These are phyloP conservation scores for Colletotrichum phormii DNA, from an alignment of 2,329 filamentous ascomycete species.

Conservation along the genomic window DNA sequence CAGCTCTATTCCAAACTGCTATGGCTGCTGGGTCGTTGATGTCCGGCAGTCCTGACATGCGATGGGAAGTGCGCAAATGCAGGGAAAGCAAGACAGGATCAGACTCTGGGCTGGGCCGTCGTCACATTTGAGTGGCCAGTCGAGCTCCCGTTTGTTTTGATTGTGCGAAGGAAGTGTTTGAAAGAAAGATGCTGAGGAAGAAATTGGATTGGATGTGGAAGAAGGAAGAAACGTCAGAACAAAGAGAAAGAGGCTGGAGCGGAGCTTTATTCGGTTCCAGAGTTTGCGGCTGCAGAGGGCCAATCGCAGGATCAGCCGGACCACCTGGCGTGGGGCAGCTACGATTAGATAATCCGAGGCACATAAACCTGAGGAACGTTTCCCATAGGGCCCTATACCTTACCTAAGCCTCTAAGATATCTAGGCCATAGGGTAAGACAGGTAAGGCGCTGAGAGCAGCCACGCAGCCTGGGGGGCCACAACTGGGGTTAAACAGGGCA, in stretches of 20 bases:
- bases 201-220: constrained; percentile 33
- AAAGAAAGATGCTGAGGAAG: constrained; percentile 21
- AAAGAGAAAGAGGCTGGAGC: constrained; percentile 37
- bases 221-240: constrained; percentile 35
- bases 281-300: constrained; percentile 28
- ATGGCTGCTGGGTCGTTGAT: constrained; percentile 37
- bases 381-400: too few species aligned
- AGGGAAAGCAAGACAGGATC: constrained; percentile 19
- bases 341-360: constrained; percentile 21
- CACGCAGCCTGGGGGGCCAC: neutral
- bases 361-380: neutral
- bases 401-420: too few species aligned
- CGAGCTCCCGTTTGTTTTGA: constrained; percentile 23
- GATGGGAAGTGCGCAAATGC: constrained; percentile 33
- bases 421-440: too few species aligned
- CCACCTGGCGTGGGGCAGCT: neutral
- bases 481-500: constrained; percentile 26
- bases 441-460: neutral
- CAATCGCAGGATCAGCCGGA: constrained; percentile 30
- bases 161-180: constrained; percentile 3
- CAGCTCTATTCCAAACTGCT: constrained; percentile 38
- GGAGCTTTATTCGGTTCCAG: constrained; percentile 37
- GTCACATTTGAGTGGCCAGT: constrained; percentile 33
- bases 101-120: constrained; percentile 17
- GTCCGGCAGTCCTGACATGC: constrained; percentile 42